phyloP scores from a whole-genome alignment of 164 flowering plant genomes.

The Aristolochia californica region DNA sequence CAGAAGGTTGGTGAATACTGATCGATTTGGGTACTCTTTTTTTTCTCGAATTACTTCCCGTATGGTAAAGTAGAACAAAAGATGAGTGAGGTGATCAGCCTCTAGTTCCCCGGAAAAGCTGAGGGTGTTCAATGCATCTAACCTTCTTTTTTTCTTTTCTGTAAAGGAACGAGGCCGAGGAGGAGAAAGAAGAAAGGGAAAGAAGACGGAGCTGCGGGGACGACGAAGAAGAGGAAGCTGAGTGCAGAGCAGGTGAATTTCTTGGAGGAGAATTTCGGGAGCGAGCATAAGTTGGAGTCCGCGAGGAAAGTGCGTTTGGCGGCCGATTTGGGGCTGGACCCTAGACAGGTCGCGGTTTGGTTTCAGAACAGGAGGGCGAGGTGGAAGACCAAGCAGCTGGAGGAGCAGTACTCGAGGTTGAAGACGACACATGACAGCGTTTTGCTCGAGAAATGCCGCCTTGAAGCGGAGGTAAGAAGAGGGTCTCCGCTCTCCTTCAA shows the following conservation, averaged over 20 bases:
- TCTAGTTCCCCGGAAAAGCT: too few relatives aligned
- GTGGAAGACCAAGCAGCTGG: constrained; percentile 62
- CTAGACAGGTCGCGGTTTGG: constrained; percentile 74
- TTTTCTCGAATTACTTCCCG: background rate
- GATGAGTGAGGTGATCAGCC: background rate
- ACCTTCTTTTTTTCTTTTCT: too few relatives aligned
- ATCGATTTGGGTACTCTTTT: background rate
- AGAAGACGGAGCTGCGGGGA: constrained; percentile 12
- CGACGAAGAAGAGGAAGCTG: constrained; percentile 47
- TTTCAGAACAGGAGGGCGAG: constrained; percentile 71
- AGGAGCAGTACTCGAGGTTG: constrained; percentile 41
- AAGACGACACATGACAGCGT: constrained; percentile 31
- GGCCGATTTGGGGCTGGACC: constrained; percentile 50
- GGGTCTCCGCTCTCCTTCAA: too few relatives aligned
- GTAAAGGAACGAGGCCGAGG: constrained; percentile 21
- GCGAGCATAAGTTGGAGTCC: constrained; percentile 55
- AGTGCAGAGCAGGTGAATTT: constrained; percentile 38
- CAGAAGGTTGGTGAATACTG: constrained; percentile 29
- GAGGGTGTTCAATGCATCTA: background rate
- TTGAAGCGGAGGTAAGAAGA: constrained; percentile 51
- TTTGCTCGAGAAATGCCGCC: constrained; percentile 45
- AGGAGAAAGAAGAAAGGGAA: constrained; percentile 36
- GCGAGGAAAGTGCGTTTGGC: constrained; percentile 57
- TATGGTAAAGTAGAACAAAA: background rate
- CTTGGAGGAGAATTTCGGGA: constrained; percentile 42